Evolutionary conservation across 805 yeast genomes (phyloP).

Genomic region (Yarrowia phangngaensis): DNA sequence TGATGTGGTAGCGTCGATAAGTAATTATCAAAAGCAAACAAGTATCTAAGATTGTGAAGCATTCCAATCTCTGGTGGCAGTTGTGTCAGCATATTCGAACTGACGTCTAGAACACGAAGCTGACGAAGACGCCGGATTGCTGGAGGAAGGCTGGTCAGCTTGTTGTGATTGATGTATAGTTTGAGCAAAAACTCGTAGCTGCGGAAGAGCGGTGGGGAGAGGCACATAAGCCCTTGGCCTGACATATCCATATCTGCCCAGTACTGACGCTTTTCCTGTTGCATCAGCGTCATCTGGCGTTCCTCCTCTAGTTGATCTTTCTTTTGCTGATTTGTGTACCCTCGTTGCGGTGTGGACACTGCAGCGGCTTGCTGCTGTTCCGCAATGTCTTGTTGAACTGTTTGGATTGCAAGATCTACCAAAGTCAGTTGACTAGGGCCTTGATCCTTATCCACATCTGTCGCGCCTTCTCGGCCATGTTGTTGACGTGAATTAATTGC

Average conservation of each 20-base stretch:
- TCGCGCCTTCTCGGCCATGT: constrained; percentile 4
- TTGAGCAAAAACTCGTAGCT: constrained; percentile 81
- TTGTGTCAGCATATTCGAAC: constrained; percentile 64
- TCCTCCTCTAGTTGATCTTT: constrained; percentile 43
- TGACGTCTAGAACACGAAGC: constrained; percentile 77
- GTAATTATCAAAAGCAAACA: constrained; percentile 85
- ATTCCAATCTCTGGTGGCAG: constrained; percentile 85
- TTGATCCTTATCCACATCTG: constrained; percentile 33
- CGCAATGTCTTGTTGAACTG: constrained; percentile 35
- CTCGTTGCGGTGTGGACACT: constrained; percentile 25
- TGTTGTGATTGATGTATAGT: constrained; percentile 82
- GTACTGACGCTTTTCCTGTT: constrained; percentile 56
- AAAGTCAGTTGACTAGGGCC: constrained; percentile 36
- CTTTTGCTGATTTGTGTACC: constrained; percentile 36
- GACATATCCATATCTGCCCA: constrained; percentile 94
- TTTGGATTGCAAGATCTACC: constrained; percentile 42
- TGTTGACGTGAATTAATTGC: constrained; percentile 51
- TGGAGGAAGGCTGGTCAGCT: constrained; percentile 62
- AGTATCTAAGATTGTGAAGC: constrained; percentile 70
- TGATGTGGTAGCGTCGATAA: constrained; percentile 72
- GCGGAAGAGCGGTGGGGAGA: constrained; percentile 66
- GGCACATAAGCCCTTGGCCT: constrained; percentile 73
- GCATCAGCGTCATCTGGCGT: constrained; percentile 41
- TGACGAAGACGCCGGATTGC: constrained; percentile 64
- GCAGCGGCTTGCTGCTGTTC: constrained; percentile 24